Evolutionary conservation across 2,329 filamentous ascomycete genomes (phyloP), one percentile per base, ranked within the genome.

Genomic region (Epichloe baconii): DNA sequence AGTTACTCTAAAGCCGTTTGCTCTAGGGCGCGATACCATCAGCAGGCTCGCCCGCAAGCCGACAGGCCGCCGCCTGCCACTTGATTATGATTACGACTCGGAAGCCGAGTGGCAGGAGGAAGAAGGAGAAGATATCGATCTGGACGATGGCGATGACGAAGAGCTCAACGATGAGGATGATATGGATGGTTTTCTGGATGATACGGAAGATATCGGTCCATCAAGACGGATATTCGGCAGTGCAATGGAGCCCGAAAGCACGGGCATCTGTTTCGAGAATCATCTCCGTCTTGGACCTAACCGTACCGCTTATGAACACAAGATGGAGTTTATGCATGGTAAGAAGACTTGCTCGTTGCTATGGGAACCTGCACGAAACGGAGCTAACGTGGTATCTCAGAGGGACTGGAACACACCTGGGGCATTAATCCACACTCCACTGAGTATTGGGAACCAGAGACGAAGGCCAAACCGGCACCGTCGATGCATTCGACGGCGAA

Each of bases 151-250:
- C 31, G 78, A 77, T 26, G 78, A 78, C 70, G 89, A 77, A 72
- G 90, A 77, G n/a, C 56, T 73, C 0, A 85, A 86, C 52, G 85
- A 85, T 51, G 84, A 81, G n/a, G 85, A 87, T 15, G 89, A 94
- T 53, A 85, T 95, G 82, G 87, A 88, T 4, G 90, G 82, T 17
- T 96, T 96, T 61, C 73, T 96, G 2, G 90, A 95, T 58, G 88
- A 94, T 59, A 87, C 87, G 5, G 87, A 94, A 49, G 87, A 93
- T 54, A 62, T 66, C 61, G 77, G 70, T 53, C 69, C 67, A 63
- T 72, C 68, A 56, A 73, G 65, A 76, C 78, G 72, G 71, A 78
- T 64, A 66, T 83, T 68, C 78, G 59, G 78, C 72, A 80, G 82
- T 34, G 82, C 87, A 56, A 75, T 94, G 60, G 80, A 90, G 61